Conservation (phyloP, 2,329 filamentous ascomycete genomes). For the Fusarium falciforme region DNA sequence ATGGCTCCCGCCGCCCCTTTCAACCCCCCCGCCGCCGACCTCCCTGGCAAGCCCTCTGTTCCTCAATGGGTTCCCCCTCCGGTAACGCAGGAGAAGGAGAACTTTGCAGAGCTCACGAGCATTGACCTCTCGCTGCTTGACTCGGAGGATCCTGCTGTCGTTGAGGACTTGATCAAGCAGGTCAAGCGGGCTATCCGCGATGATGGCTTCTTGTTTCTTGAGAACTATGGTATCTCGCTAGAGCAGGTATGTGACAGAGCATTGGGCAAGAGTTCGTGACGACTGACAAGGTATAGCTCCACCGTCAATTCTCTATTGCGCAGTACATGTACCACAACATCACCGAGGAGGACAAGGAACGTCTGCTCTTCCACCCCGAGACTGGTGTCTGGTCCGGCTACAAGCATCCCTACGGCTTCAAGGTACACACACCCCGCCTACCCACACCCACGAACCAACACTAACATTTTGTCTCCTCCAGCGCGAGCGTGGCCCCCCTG, state of each 20-base stretch:
- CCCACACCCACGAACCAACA: no score
- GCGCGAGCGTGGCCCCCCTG: constrained; percentile 55
- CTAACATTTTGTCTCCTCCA: constrained; percentile 20
- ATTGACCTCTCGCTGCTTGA: constrained; percentile 58
- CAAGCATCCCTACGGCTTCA: constrained; percentile 61
- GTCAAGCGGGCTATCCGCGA: constrained; percentile 56
- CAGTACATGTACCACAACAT: constrained; percentile 64
- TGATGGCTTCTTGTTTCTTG: constrained; percentile 59
- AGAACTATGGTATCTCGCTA: constrained; percentile 62
- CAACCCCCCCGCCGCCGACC: constrained; percentile 52
- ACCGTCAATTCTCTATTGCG: constrained; percentile 62
- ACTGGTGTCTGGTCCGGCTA: constrained; percentile 61
- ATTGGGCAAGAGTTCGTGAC: neutral
- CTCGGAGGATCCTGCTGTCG: constrained; percentile 54
- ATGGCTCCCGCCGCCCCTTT: constrained; percentile 53
- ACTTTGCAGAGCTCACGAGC: constrained; percentile 56
- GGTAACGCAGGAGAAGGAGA: constrained; percentile 56
- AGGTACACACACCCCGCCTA: constrained; percentile 33
- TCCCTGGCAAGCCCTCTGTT: constrained; percentile 56
- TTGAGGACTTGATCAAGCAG: constrained; percentile 56
- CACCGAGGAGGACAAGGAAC: constrained; percentile 60
- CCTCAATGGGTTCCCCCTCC: constrained; percentile 57
- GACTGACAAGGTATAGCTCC: constrained; percentile 49
- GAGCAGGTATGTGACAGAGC: constrained; percentile 45
- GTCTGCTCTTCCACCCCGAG: constrained; percentile 59